Percentiles rank a stretch among this genome's conserved stretches.
Conservation (phyloP, 2,329 filamentous ascomycete genomes). For the Stachybotrys chlorohalonatus region DNA sequence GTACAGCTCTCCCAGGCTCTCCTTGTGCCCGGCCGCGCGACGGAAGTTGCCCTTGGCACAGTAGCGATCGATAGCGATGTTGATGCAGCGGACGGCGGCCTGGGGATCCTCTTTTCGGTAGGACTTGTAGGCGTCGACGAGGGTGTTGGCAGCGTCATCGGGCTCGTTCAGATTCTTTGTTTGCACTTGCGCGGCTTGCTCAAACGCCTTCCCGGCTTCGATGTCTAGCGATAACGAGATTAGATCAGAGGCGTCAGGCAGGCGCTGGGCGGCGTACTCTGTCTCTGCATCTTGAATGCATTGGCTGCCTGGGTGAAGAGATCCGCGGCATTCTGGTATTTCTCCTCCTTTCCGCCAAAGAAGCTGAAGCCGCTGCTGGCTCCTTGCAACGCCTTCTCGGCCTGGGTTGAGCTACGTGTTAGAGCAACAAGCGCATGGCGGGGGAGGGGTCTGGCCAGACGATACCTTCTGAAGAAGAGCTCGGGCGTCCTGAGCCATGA, state of each 20-base stretch:
- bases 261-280: slow-evolving; percentile 46
- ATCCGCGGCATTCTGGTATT: slow-evolving; percentile 83
- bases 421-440: slow-evolving; percentile 5
- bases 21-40: slow-evolving; percentile 82
- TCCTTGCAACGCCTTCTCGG: slow-evolving; percentile 70
- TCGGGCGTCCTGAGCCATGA: slow-evolving; percentile 70
- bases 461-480: slow-evolving; percentile 68
- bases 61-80: slow-evolving; percentile 76
- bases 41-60: slow-evolving; percentile 85
- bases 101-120: slow-evolving; percentile 80
- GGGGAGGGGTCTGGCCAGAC: slow-evolving; percentile 9
- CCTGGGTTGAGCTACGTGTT: slow-evolving; percentile 40
- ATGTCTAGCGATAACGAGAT: slow-evolving; percentile 44
- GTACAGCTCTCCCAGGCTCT: slow-evolving; percentile 78
- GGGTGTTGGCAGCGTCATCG: slow-evolving; percentile 82
- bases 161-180: slow-evolving; percentile 76
- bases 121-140: slow-evolving; percentile 89
- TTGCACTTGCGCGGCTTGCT: slow-evolving; percentile 77
- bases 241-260: background rate
- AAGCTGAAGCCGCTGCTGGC: slow-evolving; percentile 79
- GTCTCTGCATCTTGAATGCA: slow-evolving; percentile 80
- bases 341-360: slow-evolving; percentile 80
- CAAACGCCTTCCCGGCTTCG: slow-evolving; percentile 80
- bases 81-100: slow-evolving; percentile 72
- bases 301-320: slow-evolving; percentile 84